Base-by-base conservation (phyloP, 2,329 filamentous ascomycete genomes). In the Xylariaceae sp. region DNA sequence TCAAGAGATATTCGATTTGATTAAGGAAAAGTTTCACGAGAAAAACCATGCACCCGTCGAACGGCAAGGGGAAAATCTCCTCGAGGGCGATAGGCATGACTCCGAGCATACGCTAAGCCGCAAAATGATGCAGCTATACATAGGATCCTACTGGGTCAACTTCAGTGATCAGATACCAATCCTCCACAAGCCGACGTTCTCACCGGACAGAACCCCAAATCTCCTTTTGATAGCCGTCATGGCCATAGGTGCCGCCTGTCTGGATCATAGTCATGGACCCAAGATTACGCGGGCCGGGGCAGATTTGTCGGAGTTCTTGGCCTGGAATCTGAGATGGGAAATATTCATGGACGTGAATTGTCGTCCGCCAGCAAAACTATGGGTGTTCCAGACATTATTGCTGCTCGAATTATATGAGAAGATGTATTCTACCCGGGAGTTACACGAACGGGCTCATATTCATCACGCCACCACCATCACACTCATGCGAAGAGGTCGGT, bases 401-500 rank as follows among this genome's bases (percentile, higher is more conserved):
- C 78, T 97, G 4, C 78, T 97, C 9, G 94, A 99, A 69, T 75
- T 96, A 0, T 97, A 95, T 65, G 94, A 99, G 74, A 99, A 99
- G 77, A 94, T 96, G 88, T 97, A 92, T 70, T 94, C 91, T 40
- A 96, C 92, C 0, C 82, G 91, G 60, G 86, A 89, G 55, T 76
- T 97, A 34, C 94, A 99, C 70, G 94, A 99, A 72, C 81, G 94
- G 61, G 92, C 92, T 1, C 92, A 97, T 64, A 96, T 97, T 45
- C 92, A 97, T 66, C 94, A 99, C 68, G 92, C 92, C 11, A 96
- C 92, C 0, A 96, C 91, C 0, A 84, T 99, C 60, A 96, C 91
- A 0, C 75, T 97, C 56, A 97, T 99, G 92, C 86, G 94, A 37
- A 83, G 94, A 64, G 94, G 94, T 4, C 88, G 91, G 64, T 95